These are phyloP conservation scores for Fagopyrum esculentum DNA, from an alignment of 148 eudicot genomes.

Conservation along the genomic window DNA sequence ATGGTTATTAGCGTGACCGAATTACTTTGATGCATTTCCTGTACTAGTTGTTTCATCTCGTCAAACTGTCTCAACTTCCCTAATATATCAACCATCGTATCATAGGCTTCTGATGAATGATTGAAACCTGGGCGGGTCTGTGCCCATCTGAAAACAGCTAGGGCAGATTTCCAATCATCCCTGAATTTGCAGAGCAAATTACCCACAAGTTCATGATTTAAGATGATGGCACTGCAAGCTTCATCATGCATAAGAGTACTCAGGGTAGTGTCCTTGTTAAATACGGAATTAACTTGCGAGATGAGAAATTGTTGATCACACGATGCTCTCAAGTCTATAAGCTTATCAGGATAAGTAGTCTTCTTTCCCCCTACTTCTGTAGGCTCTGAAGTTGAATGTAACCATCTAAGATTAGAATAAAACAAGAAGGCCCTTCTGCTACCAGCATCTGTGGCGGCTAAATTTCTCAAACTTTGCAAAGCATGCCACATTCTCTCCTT, in stretches of 20 bases:
- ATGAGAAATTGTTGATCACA: conserved; percentile 31
- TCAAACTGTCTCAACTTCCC: conserved; percentile 79
- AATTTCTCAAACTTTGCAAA: neutral
- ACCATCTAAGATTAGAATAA: neutral
- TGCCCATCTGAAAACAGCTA: conserved; percentile 68
- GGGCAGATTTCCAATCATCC: conserved; percentile 85
- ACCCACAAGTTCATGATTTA: conserved; percentile 39
- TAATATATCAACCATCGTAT: conserved; percentile 71
- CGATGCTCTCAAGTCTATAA: conserved; percentile 8
- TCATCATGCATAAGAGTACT: conserved; percentile 37
- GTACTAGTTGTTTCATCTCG: conserved; percentile 51
- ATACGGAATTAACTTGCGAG: conserved; percentile 31
- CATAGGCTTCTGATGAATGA: conserved; percentile 45
- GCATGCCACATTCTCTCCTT: conserved; percentile 7
- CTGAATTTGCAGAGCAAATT: conserved; percentile 44
- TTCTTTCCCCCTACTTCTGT: neutral
- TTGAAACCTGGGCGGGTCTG: conserved; percentile 33
- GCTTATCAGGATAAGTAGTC: neutral
- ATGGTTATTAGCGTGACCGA: conserved; percentile 48
- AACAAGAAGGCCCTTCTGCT: neutral
- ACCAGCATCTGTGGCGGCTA: neutral
- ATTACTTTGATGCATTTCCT: conserved; percentile 46
- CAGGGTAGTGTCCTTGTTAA: conserved; percentile 34
- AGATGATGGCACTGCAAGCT: conserved; percentile 27
- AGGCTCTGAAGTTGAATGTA: neutral